A percentile compares a stretch with the other conserved stretches of the same genome.
phyloP scores from a whole-genome alignment of 345 rosid genomes.

The Boechera stricta region DNA sequence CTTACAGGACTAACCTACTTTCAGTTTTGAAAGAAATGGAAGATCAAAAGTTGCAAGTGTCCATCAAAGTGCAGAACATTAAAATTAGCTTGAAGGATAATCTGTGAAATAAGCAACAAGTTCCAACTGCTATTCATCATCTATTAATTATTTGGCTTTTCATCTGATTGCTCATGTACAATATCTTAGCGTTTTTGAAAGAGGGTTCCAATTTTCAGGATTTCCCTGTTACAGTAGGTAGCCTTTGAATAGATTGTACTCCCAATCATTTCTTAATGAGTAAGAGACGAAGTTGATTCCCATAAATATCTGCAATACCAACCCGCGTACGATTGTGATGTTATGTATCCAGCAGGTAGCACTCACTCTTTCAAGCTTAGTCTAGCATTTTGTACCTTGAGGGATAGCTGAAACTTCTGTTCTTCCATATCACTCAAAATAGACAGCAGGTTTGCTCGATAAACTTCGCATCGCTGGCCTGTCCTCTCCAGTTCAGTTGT shows the following conservation, averaged over 20 bases:
- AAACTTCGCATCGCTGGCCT: conserved; percentile 72
- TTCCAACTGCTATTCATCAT: conserved; percentile 44
- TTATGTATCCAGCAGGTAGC: conserved; percentile 54
- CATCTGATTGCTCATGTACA: conserved; percentile 17
- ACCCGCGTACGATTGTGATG: neutral
- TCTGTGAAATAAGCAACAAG: conserved; percentile 35
- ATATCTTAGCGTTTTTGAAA: conserved; percentile 19
- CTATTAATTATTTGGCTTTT: conserved; percentile 61
- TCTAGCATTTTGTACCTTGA: conserved; percentile 86
- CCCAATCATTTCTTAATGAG: conserved; percentile 19
- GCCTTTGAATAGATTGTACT: conserved; percentile 34
- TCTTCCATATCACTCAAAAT: conserved; percentile 89
- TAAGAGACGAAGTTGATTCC: conserved; percentile 13
- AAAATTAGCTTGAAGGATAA: conserved; percentile 51
- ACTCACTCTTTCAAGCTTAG: conserved; percentile 76
- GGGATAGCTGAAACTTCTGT: conserved; percentile 57
- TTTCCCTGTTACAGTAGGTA: conserved; percentile 33
- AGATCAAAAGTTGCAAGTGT: conserved; percentile 57
- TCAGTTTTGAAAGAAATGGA: conserved; percentile 60
- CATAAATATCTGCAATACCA: conserved; percentile 4
- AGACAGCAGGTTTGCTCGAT: conserved; percentile 65
- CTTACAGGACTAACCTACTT: conserved; percentile 57
- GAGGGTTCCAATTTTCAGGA: conserved; percentile 12
- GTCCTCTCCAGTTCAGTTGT: conserved; percentile 66
- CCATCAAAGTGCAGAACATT: conserved; percentile 52